Conservation (phyloP, 805 yeast species). For the Kodamaea kaohsiungensis region DNA sequence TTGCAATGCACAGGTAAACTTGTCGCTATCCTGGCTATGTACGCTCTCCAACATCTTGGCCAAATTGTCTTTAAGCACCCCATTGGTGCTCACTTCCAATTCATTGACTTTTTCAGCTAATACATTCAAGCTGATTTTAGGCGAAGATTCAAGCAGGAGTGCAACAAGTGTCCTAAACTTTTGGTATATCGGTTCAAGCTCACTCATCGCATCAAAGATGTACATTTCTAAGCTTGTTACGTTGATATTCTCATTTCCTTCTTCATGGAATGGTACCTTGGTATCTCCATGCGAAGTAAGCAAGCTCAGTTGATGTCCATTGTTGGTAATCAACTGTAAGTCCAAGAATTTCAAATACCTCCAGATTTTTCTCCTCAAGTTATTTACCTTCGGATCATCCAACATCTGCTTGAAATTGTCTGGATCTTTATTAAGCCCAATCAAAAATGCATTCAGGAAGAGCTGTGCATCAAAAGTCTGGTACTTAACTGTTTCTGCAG, state of each 20-base stretch:
- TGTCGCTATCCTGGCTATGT: conserved; percentile 1
- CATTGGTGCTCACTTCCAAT: conserved; percentile 35
- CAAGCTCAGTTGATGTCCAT: conserved; percentile 49
- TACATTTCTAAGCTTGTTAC: conserved; percentile 4
- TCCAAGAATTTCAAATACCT: conserved; percentile 48
- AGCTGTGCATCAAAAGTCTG: conserved; percentile 11
- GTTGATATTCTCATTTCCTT: conserved; percentile 33
- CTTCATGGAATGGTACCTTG: conserved; percentile 41
- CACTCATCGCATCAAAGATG: neutral
- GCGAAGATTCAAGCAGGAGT: conserved; percentile 40
- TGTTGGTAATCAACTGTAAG: conserved; percentile 40
- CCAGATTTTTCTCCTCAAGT: conserved; percentile 62
- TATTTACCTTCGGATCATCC: conserved; percentile 33
- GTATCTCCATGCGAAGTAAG: conserved; percentile 50
- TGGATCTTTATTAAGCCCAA: conserved; percentile 42
- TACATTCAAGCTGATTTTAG: conserved; percentile 35
- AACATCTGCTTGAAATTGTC: conserved; percentile 14
- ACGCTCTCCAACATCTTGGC: conserved; percentile 3
- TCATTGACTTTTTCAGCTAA: conserved; percentile 34
- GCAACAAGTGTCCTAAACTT: conserved; percentile 33
- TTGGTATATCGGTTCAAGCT: conserved; percentile 1
- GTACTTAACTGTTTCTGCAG: conserved; percentile 6
- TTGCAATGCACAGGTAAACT: conserved; percentile 4
- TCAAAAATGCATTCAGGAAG: conserved; percentile 35
- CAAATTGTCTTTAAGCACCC: conserved; percentile 10